Conservation (phyloP, 441 rosid genomes). For the Euphorbia celastroides region DNA sequence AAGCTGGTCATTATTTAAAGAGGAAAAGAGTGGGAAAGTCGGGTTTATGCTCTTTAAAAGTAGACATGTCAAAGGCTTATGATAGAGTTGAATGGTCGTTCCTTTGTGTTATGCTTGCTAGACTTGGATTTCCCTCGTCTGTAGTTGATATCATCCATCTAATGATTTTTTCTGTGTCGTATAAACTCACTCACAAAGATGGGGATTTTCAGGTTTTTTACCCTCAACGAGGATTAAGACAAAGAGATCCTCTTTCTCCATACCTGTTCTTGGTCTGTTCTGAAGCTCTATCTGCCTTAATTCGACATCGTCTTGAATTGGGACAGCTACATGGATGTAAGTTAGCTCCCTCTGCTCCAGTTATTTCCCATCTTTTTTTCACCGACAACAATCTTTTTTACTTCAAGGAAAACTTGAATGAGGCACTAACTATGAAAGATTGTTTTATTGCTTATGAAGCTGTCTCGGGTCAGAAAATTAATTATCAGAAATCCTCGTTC, state of each 20-base stretch:
- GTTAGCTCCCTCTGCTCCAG: not conserved
- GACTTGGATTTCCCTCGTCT: not conserved
- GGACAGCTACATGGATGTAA: not conserved
- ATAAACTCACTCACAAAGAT: not conserved
- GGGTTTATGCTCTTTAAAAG: not conserved
- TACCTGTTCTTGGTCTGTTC: not conserved
- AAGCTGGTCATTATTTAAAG: not conserved
- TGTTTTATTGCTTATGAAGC: no score
- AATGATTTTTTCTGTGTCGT: not conserved
- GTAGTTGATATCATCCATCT: not conserved
- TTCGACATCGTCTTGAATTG: not conserved
- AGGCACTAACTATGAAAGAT: no score
- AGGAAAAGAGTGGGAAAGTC: not conserved
- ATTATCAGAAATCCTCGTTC: no score
- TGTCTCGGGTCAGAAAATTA: no score
- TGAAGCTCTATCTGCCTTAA: not conserved
- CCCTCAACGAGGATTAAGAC: not conserved
- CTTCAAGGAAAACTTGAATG: no score
- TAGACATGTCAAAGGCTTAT: not conserved
- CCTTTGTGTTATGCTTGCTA: not conserved
- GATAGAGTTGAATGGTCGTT: not conserved
- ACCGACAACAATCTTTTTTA: no score
- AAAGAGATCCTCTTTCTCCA: not conserved
- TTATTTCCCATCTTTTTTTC: not conserved
- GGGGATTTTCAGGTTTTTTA: not conserved